Conservation (phyloP, 257 asterid genomes). For the Nicotiana paniculata region DNA sequence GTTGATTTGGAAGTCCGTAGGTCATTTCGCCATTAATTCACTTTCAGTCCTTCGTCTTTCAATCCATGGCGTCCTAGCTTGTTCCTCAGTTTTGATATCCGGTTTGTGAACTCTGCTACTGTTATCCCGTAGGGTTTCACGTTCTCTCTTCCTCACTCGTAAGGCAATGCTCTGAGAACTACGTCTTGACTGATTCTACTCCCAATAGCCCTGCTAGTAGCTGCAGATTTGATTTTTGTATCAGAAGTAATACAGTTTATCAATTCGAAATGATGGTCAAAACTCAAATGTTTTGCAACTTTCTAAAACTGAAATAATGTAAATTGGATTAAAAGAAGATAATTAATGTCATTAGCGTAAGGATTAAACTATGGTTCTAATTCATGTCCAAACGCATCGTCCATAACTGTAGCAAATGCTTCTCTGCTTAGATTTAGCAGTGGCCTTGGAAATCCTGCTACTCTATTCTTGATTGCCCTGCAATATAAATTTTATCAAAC, state of each 20-base stretch:
- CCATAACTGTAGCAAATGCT: slow-evolving; percentile 53
- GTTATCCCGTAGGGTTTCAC: slow-evolving; percentile 43
- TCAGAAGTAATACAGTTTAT: too few species aligned
- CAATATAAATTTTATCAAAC: not conserved
- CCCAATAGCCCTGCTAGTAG: slow-evolving; percentile 60
- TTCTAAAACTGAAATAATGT: not conserved
- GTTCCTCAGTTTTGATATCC: slow-evolving; percentile 43
- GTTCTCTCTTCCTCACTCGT: slow-evolving; percentile 24
- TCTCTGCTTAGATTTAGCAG: slow-evolving; percentile 44
- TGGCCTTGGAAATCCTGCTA: slow-evolving; percentile 76
- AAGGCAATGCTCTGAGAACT: slow-evolving; percentile 39
- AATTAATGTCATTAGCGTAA: slow-evolving; percentile 63
- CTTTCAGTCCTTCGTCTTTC: slow-evolving; percentile 76
- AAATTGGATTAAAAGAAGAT: slow-evolving; percentile 31
- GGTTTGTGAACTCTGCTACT: slow-evolving; percentile 46
- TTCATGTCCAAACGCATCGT: slow-evolving; percentile 43
- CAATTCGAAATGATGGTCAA: not conserved
- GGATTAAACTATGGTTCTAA: slow-evolving; percentile 73
- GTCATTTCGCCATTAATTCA: not conserved
- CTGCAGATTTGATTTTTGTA: slow-evolving; percentile 9
- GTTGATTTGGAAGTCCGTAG: too few species aligned
- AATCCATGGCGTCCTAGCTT: slow-evolving; percentile 45
- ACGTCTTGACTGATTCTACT: slow-evolving; percentile 71
- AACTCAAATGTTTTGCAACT: not conserved
- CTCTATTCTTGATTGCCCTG: slow-evolving; percentile 69